phyloP scores from a whole-genome alignment of 306 rosid species.

The Quercus bicolor region DNA sequence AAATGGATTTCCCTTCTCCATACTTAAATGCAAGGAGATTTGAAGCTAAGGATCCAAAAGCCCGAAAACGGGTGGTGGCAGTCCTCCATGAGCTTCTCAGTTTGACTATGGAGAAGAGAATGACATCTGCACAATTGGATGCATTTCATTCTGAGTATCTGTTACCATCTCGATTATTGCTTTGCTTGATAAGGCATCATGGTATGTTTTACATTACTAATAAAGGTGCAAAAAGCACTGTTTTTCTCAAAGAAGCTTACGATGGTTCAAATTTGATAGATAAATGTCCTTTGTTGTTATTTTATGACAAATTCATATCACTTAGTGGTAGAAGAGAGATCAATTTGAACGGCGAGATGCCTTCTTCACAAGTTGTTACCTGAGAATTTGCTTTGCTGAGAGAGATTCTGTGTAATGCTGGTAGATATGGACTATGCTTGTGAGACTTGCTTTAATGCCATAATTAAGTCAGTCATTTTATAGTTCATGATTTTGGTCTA shows the following conservation, averaged over 20 bases:
- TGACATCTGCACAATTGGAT: conserved; percentile 79
- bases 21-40: conserved; percentile 82
- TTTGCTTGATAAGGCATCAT: conserved; percentile 76
- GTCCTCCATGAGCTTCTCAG: conserved; percentile 88
- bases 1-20: conserved; percentile 81
- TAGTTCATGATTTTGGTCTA: background rate
- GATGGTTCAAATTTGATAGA: conserved; percentile 48
- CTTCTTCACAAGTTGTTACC: conserved; percentile 29
- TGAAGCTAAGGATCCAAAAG: conserved; percentile 52
- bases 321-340: conserved; percentile 60
- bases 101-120: conserved; percentile 71
- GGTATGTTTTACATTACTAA: conserved; percentile 90
- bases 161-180: conserved; percentile 66
- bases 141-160: conserved; percentile 69
- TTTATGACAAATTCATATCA: conserved; percentile 41
- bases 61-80: conserved; percentile 68
- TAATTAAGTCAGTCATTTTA: too few species aligned
- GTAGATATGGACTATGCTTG: too few species aligned
- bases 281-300: conserved; percentile 55
- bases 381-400: background rate
- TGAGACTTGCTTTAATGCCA: too few species aligned
- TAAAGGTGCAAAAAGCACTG: conserved; percentile 77
- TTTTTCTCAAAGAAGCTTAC: conserved; percentile 67
- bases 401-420: background rate
- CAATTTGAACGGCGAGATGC: conserved; percentile 25